Evolutionary conservation across 2,329 filamentous ascomycete species (phyloP).

Genomic region (Arthrinium phaeospermum): DNA sequence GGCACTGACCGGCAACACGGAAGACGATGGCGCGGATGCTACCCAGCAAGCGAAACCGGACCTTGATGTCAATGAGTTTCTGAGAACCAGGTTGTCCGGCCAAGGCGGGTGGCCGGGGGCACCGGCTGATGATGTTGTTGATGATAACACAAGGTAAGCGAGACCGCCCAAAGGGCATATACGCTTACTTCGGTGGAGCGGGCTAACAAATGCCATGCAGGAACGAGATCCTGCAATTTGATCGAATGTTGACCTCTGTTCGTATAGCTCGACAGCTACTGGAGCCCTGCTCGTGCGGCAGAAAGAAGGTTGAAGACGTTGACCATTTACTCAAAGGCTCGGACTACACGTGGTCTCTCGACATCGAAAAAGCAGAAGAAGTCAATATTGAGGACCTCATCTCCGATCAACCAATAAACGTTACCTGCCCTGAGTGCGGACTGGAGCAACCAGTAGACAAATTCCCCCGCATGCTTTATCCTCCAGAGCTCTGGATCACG

Average conservation of each 20-base stretch:
- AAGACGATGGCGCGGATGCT: neutral
- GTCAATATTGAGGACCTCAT: neutral
- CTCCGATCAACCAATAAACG: rapidly evolving
- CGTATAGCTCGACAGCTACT: neutral
- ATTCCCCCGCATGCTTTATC: neutral
- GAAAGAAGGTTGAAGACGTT: too few relatives aligned
- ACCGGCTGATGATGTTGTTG: neutral
- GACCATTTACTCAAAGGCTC: neutral
- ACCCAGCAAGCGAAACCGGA: too few relatives aligned
- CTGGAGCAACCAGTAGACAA: too few relatives aligned
- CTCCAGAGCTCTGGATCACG: neutral
- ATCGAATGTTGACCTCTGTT: neutral
- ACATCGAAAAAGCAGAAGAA: neutral
- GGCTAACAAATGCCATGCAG: neutral
- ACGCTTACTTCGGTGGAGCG: neutral
- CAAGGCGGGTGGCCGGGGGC: too few relatives aligned
- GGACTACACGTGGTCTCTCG: neutral
- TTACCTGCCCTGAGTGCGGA: neutral
- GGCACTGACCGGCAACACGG: neutral
- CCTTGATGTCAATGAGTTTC: too few relatives aligned
- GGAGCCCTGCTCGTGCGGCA: neutral
- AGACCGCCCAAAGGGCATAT: neutral
- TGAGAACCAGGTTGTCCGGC: too few relatives aligned
- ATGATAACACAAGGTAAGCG: neutral
- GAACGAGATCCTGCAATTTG: neutral